Percentiles rank a stretch among this genome's conserved stretches.
Evolutionary conservation across 2,329 filamentous ascomycete genomes (phyloP).

Genomic region (Talaromyces marneffei): DNA sequence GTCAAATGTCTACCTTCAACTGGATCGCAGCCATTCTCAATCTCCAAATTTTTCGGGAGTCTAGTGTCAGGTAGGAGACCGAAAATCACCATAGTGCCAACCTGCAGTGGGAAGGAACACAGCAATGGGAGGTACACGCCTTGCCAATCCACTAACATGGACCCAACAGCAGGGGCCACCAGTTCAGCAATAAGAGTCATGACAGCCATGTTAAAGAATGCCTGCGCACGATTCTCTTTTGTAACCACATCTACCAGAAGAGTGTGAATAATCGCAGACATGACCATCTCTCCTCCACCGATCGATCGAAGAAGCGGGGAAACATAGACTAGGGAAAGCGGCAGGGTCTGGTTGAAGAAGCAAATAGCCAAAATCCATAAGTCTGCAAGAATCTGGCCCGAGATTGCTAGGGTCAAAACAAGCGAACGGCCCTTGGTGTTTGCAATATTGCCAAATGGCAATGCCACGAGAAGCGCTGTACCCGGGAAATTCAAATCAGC

Average conservation of each 20-base stretch:
- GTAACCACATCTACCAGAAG: neutral
- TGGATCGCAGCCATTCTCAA: neutral
- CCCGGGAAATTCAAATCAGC: neutral
- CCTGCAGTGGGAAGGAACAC: neutral
- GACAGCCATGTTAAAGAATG: conserved; percentile 1
- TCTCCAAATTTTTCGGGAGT: neutral
- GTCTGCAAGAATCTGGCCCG: neutral
- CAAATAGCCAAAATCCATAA: neutral
- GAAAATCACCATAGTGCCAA: neutral
- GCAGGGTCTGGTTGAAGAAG: neutral
- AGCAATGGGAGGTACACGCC: neutral
- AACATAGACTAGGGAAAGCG: neutral
- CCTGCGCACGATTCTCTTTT: neutral
- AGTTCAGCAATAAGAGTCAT: conserved; percentile 1
- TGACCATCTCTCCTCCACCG: neutral
- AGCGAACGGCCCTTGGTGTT: neutral
- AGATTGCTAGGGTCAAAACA: neutral
- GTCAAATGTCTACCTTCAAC: neutral
- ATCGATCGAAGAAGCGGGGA: neutral
- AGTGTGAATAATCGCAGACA: neutral
- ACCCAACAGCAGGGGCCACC: neutral
- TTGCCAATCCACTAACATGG: neutral
- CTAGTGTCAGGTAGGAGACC: neutral
- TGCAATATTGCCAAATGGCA: conserved; percentile 3
- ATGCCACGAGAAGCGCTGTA: neutral